Base-by-base conservation (phyloP, 2,329 filamentous ascomycete species). In the Scedosporium boydii region DNA sequence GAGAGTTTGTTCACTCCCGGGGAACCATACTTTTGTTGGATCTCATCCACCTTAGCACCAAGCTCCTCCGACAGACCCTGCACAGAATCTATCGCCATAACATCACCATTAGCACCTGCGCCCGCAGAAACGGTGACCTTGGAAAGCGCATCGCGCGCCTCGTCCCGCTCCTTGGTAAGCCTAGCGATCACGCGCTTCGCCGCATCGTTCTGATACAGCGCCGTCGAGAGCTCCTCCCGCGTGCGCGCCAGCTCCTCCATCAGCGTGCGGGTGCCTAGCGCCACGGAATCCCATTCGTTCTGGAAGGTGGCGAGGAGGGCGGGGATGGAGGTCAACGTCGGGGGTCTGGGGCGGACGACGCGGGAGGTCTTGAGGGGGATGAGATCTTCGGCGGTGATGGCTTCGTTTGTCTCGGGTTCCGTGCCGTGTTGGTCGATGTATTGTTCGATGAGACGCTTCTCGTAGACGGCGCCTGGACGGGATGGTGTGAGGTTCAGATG, bases 211-310 rank as follows among this genome's bases (percentile, higher is more conserved):
- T 98, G 93, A 76, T 99, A 99, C 26, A 99, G 82, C 0, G 95
- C 91, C 1, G 91, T 95, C 63, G 91, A 91, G 63, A 99, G 85
- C 78, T 99, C 95, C 77, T 97, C 93, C 67, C 93, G 83, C 51
- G 93, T 96, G 73, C 96, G 90, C 60, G 88, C 83, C 65, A 99
- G 81, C 72, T 96, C 91, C 74, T 97, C 90, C 77, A 90, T 89
- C 64, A 98, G 79, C 68, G 91, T 95, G 74, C 92, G 97, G 59
- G 91, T 90, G 77, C 99, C 95, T 42, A 98, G 80, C 12, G 93
- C 91, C 55, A 97, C 79, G 7, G 93, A 88, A 73, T 99, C 95
- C 95, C 95, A 99, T 81, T 99, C 95, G 74, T 96, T 96, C 75
- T 99, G 95, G 75, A 99, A 98, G 46, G 93, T 89, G 59, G 91